Evolutionary conservation across 2,329 filamentous ascomycete genomes (phyloP), one percentile per base, ranked within the genome.

Genomic region (Fusarium setosum): DNA sequence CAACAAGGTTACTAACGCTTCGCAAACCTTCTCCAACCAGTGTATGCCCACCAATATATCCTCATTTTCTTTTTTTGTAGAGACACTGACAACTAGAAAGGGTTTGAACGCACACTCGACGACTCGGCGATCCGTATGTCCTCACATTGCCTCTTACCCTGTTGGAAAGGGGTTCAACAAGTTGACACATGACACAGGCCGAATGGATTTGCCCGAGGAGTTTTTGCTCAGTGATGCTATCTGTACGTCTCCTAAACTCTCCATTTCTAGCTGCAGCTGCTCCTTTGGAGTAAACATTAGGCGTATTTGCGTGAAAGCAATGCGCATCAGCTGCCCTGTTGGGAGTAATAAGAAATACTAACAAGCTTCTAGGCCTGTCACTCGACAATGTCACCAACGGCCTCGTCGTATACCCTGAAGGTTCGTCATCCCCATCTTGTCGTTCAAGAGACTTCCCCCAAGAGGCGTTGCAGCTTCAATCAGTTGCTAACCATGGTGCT

Each of bases 321-420:
- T n/a, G n/a, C n/a, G n/a, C n/a, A n/a, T n/a, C n/a, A n/a, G n/a
- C n/a, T n/a, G n/a, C n/a, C n/a, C n/a, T n/a, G n/a, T n/a, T n/a
- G n/a, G n/a, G n/a, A n/a, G n/a, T n/a, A n/a, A n/a, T n/a, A n/a
- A n/a, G 26, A 29, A 42, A 8, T 26, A 52, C n/a, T 20, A 32
- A 20, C 13, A 15, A 49, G 26, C 24, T 31, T 8, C 41, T 56
- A 48, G 34, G 52, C 20, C 32, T 59, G 5, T 61, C 55, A 1
- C 44, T 70, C 0, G 63, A 70, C 32, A 70, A 70, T 18, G 56
- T 70, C 12, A 65, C 67, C 12, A 56, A 69, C 23, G 67, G 67
- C 10, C 51, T 70, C 17, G 67, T 70, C 18, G 56, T 70, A 34
- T 70, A 65, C 41, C 67, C 63, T 21, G 6, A 57, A 42, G 34